Conservation (phyloP, 1,139 yeast genomes). For the Debaryomyces subglobosus region DNA sequence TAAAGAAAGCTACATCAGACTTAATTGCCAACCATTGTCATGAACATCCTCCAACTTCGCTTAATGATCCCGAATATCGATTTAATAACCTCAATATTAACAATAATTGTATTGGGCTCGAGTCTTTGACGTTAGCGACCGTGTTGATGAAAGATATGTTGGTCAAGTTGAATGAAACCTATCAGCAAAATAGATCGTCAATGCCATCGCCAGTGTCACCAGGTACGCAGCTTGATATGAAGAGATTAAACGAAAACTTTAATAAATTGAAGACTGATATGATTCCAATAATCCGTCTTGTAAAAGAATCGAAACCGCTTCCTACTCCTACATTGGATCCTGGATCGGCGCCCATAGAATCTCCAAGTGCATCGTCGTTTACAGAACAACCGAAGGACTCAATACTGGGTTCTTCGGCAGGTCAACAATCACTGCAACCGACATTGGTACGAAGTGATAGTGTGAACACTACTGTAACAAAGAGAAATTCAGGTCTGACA, state of each 20-base stretch:
- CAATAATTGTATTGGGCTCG: constrained; percentile 39
- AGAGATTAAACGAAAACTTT: constrained; percentile 50
- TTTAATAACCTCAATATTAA: constrained; percentile 33
- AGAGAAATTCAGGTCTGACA: constrained; percentile 19
- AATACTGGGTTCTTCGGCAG: neutral
- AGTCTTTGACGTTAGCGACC: constrained; percentile 36
- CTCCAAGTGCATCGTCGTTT: constrained; percentile 37
- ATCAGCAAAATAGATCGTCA: constrained; percentile 16
- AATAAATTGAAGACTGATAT: constrained; percentile 53
- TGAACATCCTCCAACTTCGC: constrained; percentile 31
- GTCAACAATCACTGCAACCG: constrained; percentile 1
- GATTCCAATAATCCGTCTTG: constrained; percentile 52
- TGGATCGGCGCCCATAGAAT: constrained; percentile 33
- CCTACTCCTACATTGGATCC: constrained; percentile 58
- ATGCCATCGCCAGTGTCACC: constrained; percentile 28
- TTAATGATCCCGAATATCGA: constrained; percentile 34
- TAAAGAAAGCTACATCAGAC: constrained; percentile 54
- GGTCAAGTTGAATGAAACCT: constrained; percentile 24
- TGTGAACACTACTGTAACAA: constrained; percentile 10
- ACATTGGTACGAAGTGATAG: constrained; percentile 19
- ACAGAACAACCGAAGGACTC: constrained; percentile 18
- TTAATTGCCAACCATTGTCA: constrained; percentile 41
- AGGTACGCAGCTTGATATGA: constrained; percentile 32
- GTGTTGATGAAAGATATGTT: constrained; percentile 43
- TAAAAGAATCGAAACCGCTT: constrained; percentile 58